Base-by-base conservation (phyloP, 768 basidiomycete species). In the Serendipita sp. region DNA sequence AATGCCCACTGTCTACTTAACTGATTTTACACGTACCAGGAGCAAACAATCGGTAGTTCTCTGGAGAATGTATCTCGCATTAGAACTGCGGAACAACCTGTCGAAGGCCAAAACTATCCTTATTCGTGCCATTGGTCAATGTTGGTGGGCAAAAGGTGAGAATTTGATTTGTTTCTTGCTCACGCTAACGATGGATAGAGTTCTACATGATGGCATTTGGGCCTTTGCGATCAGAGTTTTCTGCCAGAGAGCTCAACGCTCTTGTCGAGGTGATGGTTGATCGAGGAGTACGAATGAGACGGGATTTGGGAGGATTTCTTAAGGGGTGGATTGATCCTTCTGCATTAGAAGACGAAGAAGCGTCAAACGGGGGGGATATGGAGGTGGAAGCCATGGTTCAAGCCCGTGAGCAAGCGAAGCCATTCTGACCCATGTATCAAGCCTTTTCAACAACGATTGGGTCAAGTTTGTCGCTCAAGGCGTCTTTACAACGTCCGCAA, bases 121-220 rank as follows among this genome's bases (percentile, higher is more conserved):
- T n/a, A 87, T 82, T 71, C 80, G 86, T 48, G 88, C 87, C 2
- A 77, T 90, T 36, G 76, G 79, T 43, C 86, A 88, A 72, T 90
- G 87, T 68, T 87, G 89, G 0, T 71, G 88, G 36, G 77, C 76
- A 6, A 91, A 91, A 79, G 87, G 88, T 86, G 62, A 33, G 62
- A 64, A 63, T 33, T 31, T 15, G 36, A 44, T 23, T 64, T 33
- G 3, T 63, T 27, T 53, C 16, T 67, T 70, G 69, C 63, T 70
- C 62, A 63, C 58, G 27, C 46, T 33, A 40, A 18, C 27, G 18
- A 18, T 48, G 66, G 70, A 11, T 55, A 91, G 88, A 84, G 53
- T 73, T 91, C 50, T 90, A 91, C 77, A 74, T 91, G 66, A 68
- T 88, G 52, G 89, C 88, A 16, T 91, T 90, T 73, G 82, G 83